Percentiles rank a stretch among this genome's conserved stretches.
Conservation (phyloP, 805 yeast genomes). For the Huiozyma sinensis region DNA sequence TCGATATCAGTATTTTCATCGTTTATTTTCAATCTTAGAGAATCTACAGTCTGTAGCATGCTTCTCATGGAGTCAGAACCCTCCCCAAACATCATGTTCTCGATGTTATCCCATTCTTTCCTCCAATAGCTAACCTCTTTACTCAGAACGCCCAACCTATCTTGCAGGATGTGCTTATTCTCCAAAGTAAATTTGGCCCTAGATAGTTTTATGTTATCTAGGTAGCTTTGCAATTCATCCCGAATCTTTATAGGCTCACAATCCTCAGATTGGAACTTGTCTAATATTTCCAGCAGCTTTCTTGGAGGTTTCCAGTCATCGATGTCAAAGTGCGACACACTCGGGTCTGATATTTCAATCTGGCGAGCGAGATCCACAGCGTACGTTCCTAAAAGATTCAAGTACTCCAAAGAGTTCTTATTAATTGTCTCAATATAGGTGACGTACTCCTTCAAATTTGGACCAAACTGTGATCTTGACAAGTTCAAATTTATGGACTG, state of each 20-base stretch:
- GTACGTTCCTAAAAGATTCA: conserved; percentile 17
- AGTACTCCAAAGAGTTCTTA: conserved; percentile 14
- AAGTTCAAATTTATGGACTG: conserved; percentile 3
- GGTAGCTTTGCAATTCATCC: conserved; percentile 12
- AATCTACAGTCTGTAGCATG: conserved; percentile 20
- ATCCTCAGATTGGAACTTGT: conserved; percentile 9
- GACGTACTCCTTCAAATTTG: conserved; percentile 12
- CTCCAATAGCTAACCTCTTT: conserved; percentile 25
- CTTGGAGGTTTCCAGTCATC: conserved; percentile 18
- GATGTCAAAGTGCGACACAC: conserved; percentile 13
- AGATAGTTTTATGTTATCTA: conserved; percentile 22
- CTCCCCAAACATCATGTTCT: conserved; percentile 25
- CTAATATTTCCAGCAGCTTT: conserved; percentile 13
- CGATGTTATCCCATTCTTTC: conserved; percentile 22
- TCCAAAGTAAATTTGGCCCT: conserved; percentile 25
- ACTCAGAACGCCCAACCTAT: conserved; percentile 10
- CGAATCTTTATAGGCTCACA: conserved; percentile 9
- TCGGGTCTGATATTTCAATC: conserved; percentile 11
- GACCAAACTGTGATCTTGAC: background rate
- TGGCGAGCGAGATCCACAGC: conserved; percentile 22
- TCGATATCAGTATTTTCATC: no score
- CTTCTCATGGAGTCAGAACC: conserved; percentile 20
- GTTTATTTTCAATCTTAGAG: conserved; percentile 8
- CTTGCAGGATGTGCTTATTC: conserved; percentile 20
- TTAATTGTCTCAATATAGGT: conserved; percentile 11